Evolutionary conservation across 306 rosid species (phyloP).

Genomic region (Quercus engelmannii): DNA sequence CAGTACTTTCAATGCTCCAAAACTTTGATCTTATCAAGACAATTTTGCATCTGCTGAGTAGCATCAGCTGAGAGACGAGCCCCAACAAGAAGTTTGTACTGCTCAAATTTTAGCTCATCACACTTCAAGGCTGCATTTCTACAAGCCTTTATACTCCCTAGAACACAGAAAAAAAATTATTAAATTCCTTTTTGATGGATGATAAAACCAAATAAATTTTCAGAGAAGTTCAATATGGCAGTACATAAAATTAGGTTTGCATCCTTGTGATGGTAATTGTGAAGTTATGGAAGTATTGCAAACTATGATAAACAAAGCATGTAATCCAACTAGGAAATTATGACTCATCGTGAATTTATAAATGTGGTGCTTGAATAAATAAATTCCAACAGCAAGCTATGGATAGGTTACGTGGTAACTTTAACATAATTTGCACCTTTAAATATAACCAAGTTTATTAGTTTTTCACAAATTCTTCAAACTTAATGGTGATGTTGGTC

Average conservation of each 20-base stretch:
- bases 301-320: neutral
- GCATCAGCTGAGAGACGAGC: slow-evolving; percentile 43
- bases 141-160: slow-evolving; percentile 72
- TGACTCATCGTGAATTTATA: neutral
- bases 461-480: neutral
- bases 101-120: slow-evolving; percentile 71
- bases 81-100: slow-evolving; percentile 56
- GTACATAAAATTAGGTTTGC: neutral
- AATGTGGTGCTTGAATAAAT: slow-evolving; percentile 2
- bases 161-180: neutral
- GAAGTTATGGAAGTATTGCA: neutral
- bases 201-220: neutral
- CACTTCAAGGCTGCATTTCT: slow-evolving; percentile 62
- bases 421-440: neutral
- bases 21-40: slow-evolving; percentile 57
- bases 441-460: neutral
- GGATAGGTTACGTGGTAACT: neutral
- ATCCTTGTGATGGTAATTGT: neutral
- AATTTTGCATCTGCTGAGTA: slow-evolving; percentile 51
- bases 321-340: neutral
- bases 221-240: neutral
- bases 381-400: slow-evolving; percentile 3
- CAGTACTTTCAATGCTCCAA: slow-evolving; percentile 51
- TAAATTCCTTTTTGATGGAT: neutral
- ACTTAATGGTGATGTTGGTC: neutral